Percentiles rank a stretch among this genome's conserved stretches.
These are phyloP conservation scores for Candida yuanshanica DNA, from an alignment of 805 yeast species.

Conservation along the genomic window DNA sequence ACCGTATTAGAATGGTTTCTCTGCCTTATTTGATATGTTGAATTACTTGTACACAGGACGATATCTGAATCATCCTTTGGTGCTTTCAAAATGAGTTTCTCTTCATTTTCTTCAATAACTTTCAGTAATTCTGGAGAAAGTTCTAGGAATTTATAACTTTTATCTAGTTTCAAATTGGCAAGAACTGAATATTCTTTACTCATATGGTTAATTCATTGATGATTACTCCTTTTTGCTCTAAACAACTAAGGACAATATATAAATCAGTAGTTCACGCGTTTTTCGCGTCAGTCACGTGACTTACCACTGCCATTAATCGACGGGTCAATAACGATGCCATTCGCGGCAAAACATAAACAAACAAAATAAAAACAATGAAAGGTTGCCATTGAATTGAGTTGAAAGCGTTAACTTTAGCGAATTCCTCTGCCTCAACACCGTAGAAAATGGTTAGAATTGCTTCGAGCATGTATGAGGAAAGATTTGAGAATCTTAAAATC, in stretches of 20 bases:
- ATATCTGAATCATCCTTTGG: conserved; percentile 34
- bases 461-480: conserved; percentile 22
- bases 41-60: conserved; percentile 51
- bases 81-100: conserved; percentile 25
- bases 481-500: conserved; percentile 8
- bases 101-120: conserved; percentile 26
- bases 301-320: not conserved
- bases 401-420: too few relatives aligned
- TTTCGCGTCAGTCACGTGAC: not conserved
- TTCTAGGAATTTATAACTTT: conserved; percentile 44
- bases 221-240: not conserved
- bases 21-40: conserved; percentile 64
- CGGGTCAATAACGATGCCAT: not conserved
- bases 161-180: conserved; percentile 15
- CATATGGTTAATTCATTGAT: too few relatives aligned
- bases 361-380: conserved; percentile 1
- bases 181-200: conserved; percentile 3
- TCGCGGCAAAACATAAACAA: conserved; percentile 3
- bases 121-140: conserved; percentile 43
- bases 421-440: too few relatives aligned
- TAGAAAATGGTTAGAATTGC: conserved; percentile 14
- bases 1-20: conserved; percentile 86
- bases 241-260: too few relatives aligned
- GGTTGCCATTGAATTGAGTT: too few relatives aligned
- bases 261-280: not conserved